These are phyloP conservation scores for Psilocybe azurescens DNA, from an alignment of 768 basidiomycete genomes.

Conservation along the genomic window DNA sequence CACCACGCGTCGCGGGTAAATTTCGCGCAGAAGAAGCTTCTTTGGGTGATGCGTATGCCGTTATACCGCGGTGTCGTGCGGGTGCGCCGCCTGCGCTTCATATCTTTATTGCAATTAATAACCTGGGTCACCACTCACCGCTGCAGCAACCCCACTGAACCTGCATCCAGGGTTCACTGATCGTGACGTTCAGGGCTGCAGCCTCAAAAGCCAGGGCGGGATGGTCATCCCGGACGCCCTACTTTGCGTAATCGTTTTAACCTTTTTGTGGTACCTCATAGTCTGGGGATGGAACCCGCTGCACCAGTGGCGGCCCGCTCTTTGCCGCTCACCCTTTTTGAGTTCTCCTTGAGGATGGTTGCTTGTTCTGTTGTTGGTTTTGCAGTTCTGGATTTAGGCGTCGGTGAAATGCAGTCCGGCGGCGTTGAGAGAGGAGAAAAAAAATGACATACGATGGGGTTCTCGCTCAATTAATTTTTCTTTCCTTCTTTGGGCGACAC, in stretches of 20 bases:
- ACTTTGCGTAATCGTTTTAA: slow-evolving; percentile 1
- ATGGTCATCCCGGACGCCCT: too few species aligned
- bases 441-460: not conserved
- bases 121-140: not conserved
- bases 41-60: not conserved
- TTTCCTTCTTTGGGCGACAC: not conserved
- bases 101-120: not conserved
- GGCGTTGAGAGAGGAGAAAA: not conserved
- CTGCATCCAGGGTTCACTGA: not conserved
- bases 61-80: not conserved
- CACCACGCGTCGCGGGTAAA: not conserved
- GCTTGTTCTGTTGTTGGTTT: not conserved
- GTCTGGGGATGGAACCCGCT: not conserved
- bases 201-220: too few species aligned
- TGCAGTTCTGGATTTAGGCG: not conserved
- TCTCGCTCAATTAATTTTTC: not conserved
- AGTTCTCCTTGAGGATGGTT: not conserved
- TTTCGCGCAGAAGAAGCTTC: not conserved
- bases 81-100: not conserved
- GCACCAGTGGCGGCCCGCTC: not conserved
- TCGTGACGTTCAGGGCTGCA: too few species aligned
- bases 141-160: not conserved
- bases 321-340: slow-evolving; percentile 1
- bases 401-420: not conserved
- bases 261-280: not conserved